Base-by-base conservation (phyloP, 176 grass and related monocot genomes). In the Saccharum spontaneum region DNA sequence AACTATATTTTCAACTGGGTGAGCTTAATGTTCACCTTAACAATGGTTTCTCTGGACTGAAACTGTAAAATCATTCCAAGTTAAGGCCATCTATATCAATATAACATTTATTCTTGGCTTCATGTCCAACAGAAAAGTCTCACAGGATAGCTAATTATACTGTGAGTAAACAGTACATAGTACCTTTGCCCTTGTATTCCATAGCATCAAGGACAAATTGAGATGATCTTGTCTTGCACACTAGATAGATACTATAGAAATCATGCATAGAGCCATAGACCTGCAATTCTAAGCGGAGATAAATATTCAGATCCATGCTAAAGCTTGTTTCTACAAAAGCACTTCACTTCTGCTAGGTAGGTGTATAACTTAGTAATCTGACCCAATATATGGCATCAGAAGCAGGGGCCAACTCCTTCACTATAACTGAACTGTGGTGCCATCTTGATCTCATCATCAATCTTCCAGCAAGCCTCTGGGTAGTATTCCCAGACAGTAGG, bases 381-480 rank as follows among this genome's bases (percentile, higher is more conserved):
- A 84, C 38, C 23, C 74, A 78, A 64, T 54, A 86, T 87, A 33
- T 85, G 24, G 57, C 68, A 88, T 91, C 73, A 95, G 31, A 83
- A 93, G 45, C 71, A 86, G 15, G 79, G 72, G 62, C 80, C 72
- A 41, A 64, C 73, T 80, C 83, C 84, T 83, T 90, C 80, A 79
- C 54, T 81, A 68, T 78, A 74, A 63, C 33, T 61, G 74, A 59
- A 83, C 6, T 88, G 89, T 9, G 85, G 69, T 40, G 84, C 67
- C 61, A 92, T 86, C 78, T 88, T 94, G 71, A 79, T 87, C 15
- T 94, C 94, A 65, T 83, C 88, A 16, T 88, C 92, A 81, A 94
- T 92, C 88, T 79, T 91, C 85, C 81, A 85, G 82, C 82, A 33
- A 37, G 86, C 62, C 12, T 97, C 86, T 45, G 78, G 52, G 31